phyloP scores from a whole-genome alignment of 345 rosid genomes.

The Pistacia integerrima region DNA sequence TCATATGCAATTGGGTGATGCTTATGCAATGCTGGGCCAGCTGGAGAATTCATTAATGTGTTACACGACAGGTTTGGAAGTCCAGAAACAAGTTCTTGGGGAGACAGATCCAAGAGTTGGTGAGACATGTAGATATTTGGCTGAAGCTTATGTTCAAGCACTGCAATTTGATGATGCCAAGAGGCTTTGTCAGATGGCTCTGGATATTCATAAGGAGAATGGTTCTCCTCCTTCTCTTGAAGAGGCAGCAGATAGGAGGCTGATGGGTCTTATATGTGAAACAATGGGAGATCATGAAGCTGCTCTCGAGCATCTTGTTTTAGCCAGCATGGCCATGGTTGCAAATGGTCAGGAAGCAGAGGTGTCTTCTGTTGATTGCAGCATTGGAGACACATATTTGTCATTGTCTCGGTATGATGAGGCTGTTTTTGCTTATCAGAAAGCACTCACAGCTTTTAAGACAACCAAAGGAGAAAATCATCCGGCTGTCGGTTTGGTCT shows the following conservation, averaged over 20 bases:
- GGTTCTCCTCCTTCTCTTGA: constrained; percentile 68
- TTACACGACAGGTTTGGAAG: constrained; percentile 69
- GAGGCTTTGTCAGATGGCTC: constrained; percentile 70
- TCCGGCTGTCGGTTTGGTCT: constrained; percentile 80
- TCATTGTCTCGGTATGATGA: constrained; percentile 85
- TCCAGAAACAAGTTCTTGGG: constrained; percentile 74
- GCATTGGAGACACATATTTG: constrained; percentile 89
- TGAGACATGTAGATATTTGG: constrained; percentile 79
- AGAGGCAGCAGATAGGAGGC: constrained; percentile 88
- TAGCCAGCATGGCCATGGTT: constrained; percentile 93
- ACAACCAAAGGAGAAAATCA: constrained; percentile 85
- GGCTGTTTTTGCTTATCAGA: constrained; percentile 84
- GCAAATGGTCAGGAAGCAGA: constrained; percentile 79
- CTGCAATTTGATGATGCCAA: constrained; percentile 78
- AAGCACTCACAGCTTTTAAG: constrained; percentile 77
- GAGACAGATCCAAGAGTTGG: constrained; percentile 80
- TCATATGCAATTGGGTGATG: constrained; percentile 94
- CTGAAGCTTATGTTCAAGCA: constrained; percentile 91
- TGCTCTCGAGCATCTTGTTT: constrained; percentile 86
- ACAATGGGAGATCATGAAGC: constrained; percentile 83
- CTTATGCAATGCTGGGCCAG: constrained; percentile 84
- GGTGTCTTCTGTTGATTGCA: constrained; percentile 84
- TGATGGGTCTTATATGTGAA: constrained; percentile 93
- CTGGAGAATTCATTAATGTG: constrained; percentile 74
- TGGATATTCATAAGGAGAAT: constrained; percentile 63